Base-by-base conservation (phyloP, 2,329 filamentous ascomycete species). In the Penicillium sp. region DNA sequence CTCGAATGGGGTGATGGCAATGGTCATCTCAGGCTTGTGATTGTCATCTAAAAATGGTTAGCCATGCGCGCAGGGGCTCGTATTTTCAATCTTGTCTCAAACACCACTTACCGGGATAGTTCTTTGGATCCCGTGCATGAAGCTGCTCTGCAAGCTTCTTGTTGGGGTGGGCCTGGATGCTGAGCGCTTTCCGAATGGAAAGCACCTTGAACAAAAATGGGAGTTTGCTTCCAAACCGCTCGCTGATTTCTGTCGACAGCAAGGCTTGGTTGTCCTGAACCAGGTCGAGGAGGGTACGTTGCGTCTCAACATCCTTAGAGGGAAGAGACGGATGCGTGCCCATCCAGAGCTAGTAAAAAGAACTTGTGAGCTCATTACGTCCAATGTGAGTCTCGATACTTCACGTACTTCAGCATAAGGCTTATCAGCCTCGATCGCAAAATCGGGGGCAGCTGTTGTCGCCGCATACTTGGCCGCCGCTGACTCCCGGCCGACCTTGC, bases 11-110 rank as follows among this genome's bases (percentile, higher is more conserved):
- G 94, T 97, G 67, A 99, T 88, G 58, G 94, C 94, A 73, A 99
- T 96, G 59, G 94, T 92, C 94, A 99, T 99, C 77, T 99, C 94
- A 32, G 94, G 94, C 78, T 99, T 99, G 81, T 99, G 94, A 78
- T 99, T 99, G 79, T 97, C 93, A 79, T 99, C 91, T 74, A 38
- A 61, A 63, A 39, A n/a, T n/a, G 11, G 16, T 23, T 27, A n/a
- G 30, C 11, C 0, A 23, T 55, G 2, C 55, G 47, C 16, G 19
- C 27, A 35, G 18, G 45, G 5, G 16, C 13, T 23, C 16, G 40
- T 13, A 1, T 19, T 7, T 26, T 11, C 4, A 16, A 0, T 13
- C 3, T 30, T 10, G 11, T 23, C 16, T 16, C 2, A 13, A 23
- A 3, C 32, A 30, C 3, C 3, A 59, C 71, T 57, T 57, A 81